Conservation (phyloP, 441 rosid species). For the Kokia cookei region DNA sequence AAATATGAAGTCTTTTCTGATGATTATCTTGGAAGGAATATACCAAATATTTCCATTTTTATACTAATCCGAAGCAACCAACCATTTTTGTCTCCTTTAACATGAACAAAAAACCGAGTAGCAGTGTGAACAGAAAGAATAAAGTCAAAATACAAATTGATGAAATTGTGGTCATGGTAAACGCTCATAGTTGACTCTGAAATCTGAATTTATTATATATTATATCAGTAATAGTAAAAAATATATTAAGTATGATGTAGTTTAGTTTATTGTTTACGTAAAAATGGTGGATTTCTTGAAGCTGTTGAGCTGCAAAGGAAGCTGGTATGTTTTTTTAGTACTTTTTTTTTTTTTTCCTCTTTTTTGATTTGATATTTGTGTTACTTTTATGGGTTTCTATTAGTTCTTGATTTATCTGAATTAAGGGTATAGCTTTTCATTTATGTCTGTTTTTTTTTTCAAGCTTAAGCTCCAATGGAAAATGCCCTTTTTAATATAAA, state of each 20-base stretch:
- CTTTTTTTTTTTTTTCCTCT: neutral
- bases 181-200: slow-evolving; percentile 1
- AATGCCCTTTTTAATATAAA: too few relatives aligned
- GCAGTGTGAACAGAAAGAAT: neutral
- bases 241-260: neutral
- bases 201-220: neutral
- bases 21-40: neutral
- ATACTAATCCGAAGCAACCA: neutral
- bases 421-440: neutral
- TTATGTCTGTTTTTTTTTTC: neutral
- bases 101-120: neutral
- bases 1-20: neutral
- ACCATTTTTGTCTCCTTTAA: neutral
- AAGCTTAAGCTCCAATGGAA: too few relatives aligned
- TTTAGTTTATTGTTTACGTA: neutral
- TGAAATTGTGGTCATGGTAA: neutral
- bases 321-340: neutral
- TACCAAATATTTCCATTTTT: neutral
- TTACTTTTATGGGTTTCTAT: neutral
- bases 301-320: neutral
- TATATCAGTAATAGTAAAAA: too few relatives aligned
- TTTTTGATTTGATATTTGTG: neutral
- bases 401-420: neutral
- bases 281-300: slow-evolving; percentile 1
- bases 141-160: neutral